Base-by-base conservation (phyloP, 2,329 filamentous ascomycete genomes). In the Chrysoporthe deuterocubensis region DNA sequence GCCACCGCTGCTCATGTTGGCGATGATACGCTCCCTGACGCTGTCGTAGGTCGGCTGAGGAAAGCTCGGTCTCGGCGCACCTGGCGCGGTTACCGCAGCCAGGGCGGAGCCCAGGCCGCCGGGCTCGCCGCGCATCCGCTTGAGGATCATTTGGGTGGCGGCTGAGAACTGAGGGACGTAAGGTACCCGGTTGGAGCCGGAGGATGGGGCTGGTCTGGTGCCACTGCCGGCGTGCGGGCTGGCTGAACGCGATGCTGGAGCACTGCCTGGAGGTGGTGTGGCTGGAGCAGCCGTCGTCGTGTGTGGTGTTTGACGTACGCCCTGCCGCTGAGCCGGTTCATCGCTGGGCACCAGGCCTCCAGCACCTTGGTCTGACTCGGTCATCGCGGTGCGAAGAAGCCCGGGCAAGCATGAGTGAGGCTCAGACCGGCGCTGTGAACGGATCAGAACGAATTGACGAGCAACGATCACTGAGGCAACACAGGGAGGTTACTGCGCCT, bases 151-250 rank as follows among this genome's bases (percentile, higher is more conserved):
- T 58, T 70, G 69, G 37, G 69, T 70, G 26, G 69, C 69, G 34
- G 67, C 64, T 37, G 69, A 69, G 37, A 70, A 70, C 26, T 70
- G 69, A 1, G 67, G 69, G 1, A 66, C 64, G 9, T 70, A 70
- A n/a, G 64, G 64, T 8, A 72, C 94, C 74, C 87, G 92, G 72
- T 80, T 94, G 70, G 85, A 91, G 71, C 86, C 88, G 74, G 90
- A 90, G 75, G 93, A 94, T 74, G 89, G 92, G 73, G 91, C 91
- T 16, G 43, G 50, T 32, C 16, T 70, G 59, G 63, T 52, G n/a
- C 11, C 66, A 61, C 66, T 58, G 46, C 42, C 34, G 54, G 37
- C 44, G 11, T 26, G 37, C 9, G 52, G 46, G 1, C 62, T 56
- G 59, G 43, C 14, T 26, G 54, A 9, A 21, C 18, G 40, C n/a